phyloP scores from a whole-genome alignment of 2,329 filamentous ascomycete genomes.

The Malbranchea zuffiana region DNA sequence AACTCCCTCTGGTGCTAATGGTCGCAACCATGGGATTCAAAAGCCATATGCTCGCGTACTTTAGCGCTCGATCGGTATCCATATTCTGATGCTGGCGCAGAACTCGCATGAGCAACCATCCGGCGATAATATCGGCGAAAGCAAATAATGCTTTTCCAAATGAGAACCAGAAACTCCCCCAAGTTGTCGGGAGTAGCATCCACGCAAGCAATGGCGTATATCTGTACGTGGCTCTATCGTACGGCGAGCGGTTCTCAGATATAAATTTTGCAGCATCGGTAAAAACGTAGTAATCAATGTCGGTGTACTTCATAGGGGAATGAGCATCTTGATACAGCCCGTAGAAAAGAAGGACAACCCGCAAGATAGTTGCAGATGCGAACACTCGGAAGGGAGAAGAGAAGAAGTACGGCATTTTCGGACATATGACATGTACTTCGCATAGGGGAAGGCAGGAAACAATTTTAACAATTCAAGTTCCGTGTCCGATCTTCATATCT shows the following conservation, averaged over 20 bases:
- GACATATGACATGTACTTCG: too few relatives aligned
- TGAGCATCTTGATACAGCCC: constrained; percentile 86
- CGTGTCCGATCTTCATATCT: too few relatives aligned
- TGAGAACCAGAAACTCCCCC: constrained; percentile 54
- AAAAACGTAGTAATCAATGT: constrained; percentile 98
- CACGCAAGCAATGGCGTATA: constrained; percentile 92
- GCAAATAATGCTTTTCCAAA: constrained; percentile 86
- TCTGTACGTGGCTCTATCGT: constrained; percentile 84
- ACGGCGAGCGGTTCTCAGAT: constrained; percentile 59
- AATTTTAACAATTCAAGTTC: too few relatives aligned
- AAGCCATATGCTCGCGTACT: constrained; percentile 79
- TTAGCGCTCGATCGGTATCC: constrained; percentile 48
- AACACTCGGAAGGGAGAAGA: constrained; percentile 27
- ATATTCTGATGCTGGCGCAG: constrained; percentile 41
- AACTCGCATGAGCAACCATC: constrained; percentile 59
- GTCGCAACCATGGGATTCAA: constrained; percentile 97
- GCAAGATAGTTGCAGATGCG: constrained; percentile 46
- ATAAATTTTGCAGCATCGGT: constrained; percentile 82
- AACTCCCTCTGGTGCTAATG: constrained; percentile 89
- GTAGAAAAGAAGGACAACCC: constrained; percentile 66
- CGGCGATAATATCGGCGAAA: constrained; percentile 68
- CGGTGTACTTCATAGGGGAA: constrained; percentile 91
- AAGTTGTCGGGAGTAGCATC: constrained; percentile 72
- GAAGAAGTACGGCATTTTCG: constrained; percentile 25
- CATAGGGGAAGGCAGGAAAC: too few relatives aligned